These are phyloP conservation scores for Friedmanniomyces endolithicus DNA, from an alignment of 495 filamentous ascomycete genomes.

Conservation along the genomic window DNA sequence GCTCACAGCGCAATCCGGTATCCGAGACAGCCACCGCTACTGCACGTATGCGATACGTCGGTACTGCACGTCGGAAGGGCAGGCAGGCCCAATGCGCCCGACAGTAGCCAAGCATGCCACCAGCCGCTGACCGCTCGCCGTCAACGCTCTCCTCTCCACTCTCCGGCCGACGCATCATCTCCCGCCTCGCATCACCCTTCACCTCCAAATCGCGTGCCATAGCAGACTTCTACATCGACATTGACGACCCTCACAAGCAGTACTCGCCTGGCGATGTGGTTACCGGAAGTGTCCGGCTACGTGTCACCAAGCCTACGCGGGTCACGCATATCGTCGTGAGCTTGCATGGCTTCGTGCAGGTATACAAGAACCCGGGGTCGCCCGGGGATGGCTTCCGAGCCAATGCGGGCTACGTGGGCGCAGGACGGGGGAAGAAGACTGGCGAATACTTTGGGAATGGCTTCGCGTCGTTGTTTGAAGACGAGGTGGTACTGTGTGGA, in stretches of 20 bases:
- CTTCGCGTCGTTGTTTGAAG: constrained; percentile 74
- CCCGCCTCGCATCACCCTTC: constrained; percentile 50
- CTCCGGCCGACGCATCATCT: constrained; percentile 37
- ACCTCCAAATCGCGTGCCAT: constrained; percentile 54
- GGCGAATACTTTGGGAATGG: constrained; percentile 71
- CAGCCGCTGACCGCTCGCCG: constrained; percentile 21
- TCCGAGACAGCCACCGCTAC: not conserved
- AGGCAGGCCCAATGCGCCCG: constrained; percentile 1
- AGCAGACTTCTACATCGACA: constrained; percentile 66
- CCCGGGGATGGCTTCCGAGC: constrained; percentile 44
- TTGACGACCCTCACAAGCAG: constrained; percentile 78
- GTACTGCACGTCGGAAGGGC: not conserved
- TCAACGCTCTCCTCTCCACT: constrained; percentile 14
- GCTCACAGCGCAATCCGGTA: not conserved
- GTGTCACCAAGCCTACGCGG: constrained; percentile 65
- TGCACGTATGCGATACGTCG: not conserved
- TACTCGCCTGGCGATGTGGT: constrained; percentile 59
- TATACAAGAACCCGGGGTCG: constrained; percentile 62
- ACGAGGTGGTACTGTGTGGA: constrained; percentile 80
- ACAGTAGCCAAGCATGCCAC: constrained; percentile 25
- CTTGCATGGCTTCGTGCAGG: constrained; percentile 79
- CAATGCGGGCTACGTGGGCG: constrained; percentile 36
- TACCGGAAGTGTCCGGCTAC: constrained; percentile 66
- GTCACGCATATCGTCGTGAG: constrained; percentile 84
- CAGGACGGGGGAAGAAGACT: constrained; percentile 42